A percentile compares a stretch with the other conserved stretches of the same genome.
Evolutionary conservation across 805 yeast genomes (phyloP).

Genomic region (Saturnispora silvae): DNA sequence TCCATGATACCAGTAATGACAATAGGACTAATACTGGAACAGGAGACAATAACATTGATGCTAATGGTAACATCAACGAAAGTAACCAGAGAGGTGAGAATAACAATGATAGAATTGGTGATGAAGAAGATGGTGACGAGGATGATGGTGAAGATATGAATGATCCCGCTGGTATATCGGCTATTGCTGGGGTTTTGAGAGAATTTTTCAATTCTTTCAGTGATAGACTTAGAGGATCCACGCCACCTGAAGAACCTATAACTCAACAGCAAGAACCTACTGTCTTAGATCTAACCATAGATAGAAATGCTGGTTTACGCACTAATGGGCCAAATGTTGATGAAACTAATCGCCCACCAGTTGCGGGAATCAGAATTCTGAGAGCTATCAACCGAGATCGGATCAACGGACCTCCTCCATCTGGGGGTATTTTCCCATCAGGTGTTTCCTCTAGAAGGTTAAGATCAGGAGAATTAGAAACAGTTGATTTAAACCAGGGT

Average conservation of each 20-base stretch:
- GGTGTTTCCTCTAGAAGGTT: slow-evolving; percentile 4
- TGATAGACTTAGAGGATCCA: slow-evolving; percentile 4
- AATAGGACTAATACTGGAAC: no score
- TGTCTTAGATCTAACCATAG: slow-evolving; percentile 2
- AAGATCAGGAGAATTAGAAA: slow-evolving; percentile 6
- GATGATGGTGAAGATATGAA: not conserved
- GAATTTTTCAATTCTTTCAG: slow-evolving; percentile 5
- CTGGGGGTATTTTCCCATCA: slow-evolving; percentile 7
- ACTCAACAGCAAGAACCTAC: not conserved
- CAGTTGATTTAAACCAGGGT: not conserved
- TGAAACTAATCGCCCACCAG: not conserved
- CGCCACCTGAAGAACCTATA: no score
- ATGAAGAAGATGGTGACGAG: not conserved
- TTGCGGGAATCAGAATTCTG: slow-evolving; percentile 5
- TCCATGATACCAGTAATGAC: not conserved
- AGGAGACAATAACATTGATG: no score
- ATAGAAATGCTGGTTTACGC: not conserved
- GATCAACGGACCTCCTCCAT: slow-evolving; percentile 5
- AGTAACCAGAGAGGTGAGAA: not conserved
- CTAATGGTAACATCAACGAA: not conserved
- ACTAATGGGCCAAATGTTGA: not conserved
- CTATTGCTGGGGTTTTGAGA: slow-evolving; percentile 6
- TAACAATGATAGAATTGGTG: not conserved
- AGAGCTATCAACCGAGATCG: slow-evolving; percentile 7
- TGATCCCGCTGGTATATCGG: slow-evolving; percentile 7